Evolutionary conservation across 1,284 basidiomycete species (phyloP), one percentile per base, ranked within the genome.

Genomic region (Naganishia cerealis): DNA sequence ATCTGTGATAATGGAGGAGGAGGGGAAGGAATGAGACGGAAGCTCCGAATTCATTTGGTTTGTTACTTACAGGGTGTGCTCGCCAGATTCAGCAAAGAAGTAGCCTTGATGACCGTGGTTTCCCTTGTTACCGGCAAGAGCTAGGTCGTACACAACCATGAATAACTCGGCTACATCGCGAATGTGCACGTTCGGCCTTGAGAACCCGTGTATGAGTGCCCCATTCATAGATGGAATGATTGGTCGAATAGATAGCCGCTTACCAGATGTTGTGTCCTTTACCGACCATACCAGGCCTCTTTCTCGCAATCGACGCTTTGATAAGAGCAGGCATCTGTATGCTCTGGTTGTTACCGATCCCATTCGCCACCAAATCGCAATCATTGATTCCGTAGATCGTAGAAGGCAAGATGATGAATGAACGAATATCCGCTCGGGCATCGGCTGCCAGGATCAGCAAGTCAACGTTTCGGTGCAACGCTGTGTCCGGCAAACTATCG

Each of bases 321-420:
- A 78, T 75, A 55, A 77, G 67, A 36, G 68, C 68, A 18, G 79
- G 78, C 42, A 79, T 76, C 71, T 79, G 78, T 39, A 74, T 73
- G 10, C 73, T 75, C 68, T 74, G 73, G 21, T 72, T 70, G 73
- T 79, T 78, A 36, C 72, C 71, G 38, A 81, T 72, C 36, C 75
- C 76, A 61, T 72, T 72, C n/a, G 75, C 74, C 24, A 71, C 75
- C 42, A 76, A 73, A 46, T 72, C 72, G 56, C 76, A 76, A 16
- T 75, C 67, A 29, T 75, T 75, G 53, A 74, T 70, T 16, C 79
- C 81, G 71, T 79, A 82, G 70, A 82, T 81, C 15, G 79, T 81
- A 7, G 78, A 78, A 2, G 81, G 81, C 3, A 80, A 72, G 46
- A 82, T 71, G 57, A 82, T 79, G 72, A 80, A 82, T 3, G 75